Percentiles rank a stretch among this genome's conserved stretches.
phyloP scores from a whole-genome alignment of 2,329 filamentous ascomycete species.

The Neoscytalidium dimidiatum region DNA sequence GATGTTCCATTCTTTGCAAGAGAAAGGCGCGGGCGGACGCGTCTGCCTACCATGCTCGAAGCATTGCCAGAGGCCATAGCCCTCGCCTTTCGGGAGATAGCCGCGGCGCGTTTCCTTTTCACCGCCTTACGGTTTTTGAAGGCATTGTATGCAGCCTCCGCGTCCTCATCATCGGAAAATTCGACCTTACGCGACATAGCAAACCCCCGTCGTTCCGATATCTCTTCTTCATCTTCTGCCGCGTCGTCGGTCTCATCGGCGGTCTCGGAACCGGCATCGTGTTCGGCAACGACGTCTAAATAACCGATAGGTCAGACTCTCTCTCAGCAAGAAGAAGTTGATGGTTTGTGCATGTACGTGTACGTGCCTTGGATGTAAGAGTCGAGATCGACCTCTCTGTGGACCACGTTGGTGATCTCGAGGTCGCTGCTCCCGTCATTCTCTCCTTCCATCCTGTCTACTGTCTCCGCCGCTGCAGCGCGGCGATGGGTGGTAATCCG shows the following conservation, averaged over 20 bases:
- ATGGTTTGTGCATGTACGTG: too few relatives aligned
- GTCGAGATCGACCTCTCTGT: conserved; percentile 31
- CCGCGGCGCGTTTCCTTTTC: conserved; percentile 54
- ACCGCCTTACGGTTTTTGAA: conserved; percentile 62
- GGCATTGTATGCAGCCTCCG: conserved; percentile 60
- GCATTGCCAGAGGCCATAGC: conserved; percentile 33
- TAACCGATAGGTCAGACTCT: not conserved
- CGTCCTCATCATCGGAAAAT: conserved; percentile 54
- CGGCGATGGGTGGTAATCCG: not conserved
- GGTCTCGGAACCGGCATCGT: not conserved
- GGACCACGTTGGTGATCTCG: conserved; percentile 40
- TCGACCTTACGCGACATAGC: conserved; percentile 18
- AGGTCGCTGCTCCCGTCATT: conserved; percentile 36
- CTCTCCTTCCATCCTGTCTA: conserved; percentile 21
- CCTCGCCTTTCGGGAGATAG: conserved; percentile 47
- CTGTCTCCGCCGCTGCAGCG: not conserved
- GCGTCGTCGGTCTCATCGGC: not conserved
- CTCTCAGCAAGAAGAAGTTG: not conserved
- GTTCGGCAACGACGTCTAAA: not conserved
- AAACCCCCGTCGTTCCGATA: not conserved
- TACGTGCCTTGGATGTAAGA: conserved; percentile 34
- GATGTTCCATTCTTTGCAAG: not conserved
- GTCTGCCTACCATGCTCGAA: conserved; percentile 45
- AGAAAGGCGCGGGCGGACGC: conserved; percentile 25
- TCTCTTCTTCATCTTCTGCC: not conserved